Evolutionary conservation across 2,329 filamentous ascomycete genomes (phyloP), one percentile per base, ranked within the genome.

Genomic region (Alternaria sp.): DNA sequence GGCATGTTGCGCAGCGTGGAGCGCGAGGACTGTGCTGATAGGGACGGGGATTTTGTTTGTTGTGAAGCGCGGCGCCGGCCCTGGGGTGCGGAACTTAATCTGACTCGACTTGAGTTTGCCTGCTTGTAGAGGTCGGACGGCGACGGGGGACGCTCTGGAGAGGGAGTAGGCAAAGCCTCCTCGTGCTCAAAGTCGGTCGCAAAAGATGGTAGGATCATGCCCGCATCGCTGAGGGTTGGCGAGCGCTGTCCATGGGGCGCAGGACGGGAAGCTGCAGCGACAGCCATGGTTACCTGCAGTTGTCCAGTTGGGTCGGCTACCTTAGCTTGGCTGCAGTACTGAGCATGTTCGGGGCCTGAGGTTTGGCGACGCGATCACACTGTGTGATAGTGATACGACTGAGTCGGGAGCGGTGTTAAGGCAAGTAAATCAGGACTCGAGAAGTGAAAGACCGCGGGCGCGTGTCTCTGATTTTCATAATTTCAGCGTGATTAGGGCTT

Each of bases 161-260:
- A 84, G 59, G 85, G 81, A 73, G 80, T 79, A 72, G 80, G 74
- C 84, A 81, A 75, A 84, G 82, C 74, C 85, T 80, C 77, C 85
- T 80, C 77, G 82, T 77, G 78, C 44, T 68, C 60, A 49, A 65
- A 63, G 52, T 63, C 59, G 48, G 63, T 44, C 41, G 72, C 67
- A 54, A 65, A 65, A 55, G 91, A 89, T 62, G 94, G 94, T 54
- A 97, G 83, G 72, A 97, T 97, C 92, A 97, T 94, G 78, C 97
- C 94, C 54, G 93, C 93, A 78, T 97, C 96, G 57, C 93, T 96
- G 72, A 97, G 83, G 3, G 94, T 97, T 48, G 94, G 94, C 61
- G 92, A 96, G 44, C 73, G 68, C 65, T 59, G 70, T 28, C 63
- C 66, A 57, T 62, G 45, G 27, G 53, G 52, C 38, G 59, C 51